A percentile compares a stretch with the other conserved stretches of the same genome.
Evolutionary conservation across 1,284 basidiomycete genomes (phyloP).

Genomic region (Sanghuangporus baumii): DNA sequence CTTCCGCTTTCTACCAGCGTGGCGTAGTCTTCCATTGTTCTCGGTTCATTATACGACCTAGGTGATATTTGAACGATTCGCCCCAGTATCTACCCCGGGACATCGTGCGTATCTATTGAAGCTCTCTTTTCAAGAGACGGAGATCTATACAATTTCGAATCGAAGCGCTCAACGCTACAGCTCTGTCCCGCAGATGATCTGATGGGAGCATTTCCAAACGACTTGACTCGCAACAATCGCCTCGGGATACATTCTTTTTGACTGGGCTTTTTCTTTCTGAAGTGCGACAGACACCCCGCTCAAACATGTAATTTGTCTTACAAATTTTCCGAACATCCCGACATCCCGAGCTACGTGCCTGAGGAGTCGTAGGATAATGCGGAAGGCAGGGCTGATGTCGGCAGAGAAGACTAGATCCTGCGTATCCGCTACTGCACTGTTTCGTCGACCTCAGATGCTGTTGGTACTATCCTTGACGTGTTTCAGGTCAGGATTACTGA

Average conservation of each 20-base stretch:
- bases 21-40: not conserved
- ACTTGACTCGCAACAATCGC: not conserved
- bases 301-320: too few relatives aligned
- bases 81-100: not conserved
- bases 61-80: not conserved
- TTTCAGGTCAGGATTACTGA: not conserved
- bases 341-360: too few relatives aligned
- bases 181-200: not conserved
- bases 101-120: not conserved
- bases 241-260: not conserved
- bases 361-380: too few relatives aligned
- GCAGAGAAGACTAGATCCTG: too few relatives aligned
- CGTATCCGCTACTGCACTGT: too few relatives aligned
- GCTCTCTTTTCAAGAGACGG: not conserved
- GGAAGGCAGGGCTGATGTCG: too few relatives aligned
- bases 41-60: not conserved
- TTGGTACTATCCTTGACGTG: too few relatives aligned
- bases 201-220: not conserved
- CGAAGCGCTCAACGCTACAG: not conserved
- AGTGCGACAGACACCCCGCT: too few relatives aligned
- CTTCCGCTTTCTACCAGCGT: not conserved
- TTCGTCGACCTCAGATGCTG: too few relatives aligned
- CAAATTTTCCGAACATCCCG: too few relatives aligned
- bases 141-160: constrained; percentile 6
- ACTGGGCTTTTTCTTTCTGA: not conserved